phyloP scores from a whole-genome alignment of 108 stramenopile genomes.

The Stephanodiscus triporus region DNA sequence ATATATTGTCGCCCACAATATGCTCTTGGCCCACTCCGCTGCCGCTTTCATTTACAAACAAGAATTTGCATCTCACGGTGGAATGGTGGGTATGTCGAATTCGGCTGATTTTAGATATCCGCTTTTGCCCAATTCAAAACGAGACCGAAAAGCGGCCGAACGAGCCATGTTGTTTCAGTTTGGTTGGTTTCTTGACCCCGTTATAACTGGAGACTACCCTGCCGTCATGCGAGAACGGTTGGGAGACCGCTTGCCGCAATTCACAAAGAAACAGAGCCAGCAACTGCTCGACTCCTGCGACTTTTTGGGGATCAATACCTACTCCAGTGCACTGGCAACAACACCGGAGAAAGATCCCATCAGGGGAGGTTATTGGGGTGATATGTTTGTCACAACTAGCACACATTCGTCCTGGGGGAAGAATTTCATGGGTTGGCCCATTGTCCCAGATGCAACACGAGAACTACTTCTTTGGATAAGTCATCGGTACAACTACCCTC shows the following conservation, averaged over 20 bases:
- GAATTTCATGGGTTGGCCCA: constrained; percentile 77
- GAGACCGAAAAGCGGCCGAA: constrained; percentile 76
- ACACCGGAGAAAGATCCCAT: constrained; percentile 31
- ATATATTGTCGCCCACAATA: constrained; percentile 83
- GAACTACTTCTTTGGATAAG: constrained; percentile 78
- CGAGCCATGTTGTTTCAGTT: constrained; percentile 88
- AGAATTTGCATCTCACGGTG: constrained; percentile 53
- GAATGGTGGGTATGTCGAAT: constrained; percentile 84
- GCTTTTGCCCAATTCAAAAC: constrained; percentile 27
- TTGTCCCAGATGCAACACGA: constrained; percentile 74
- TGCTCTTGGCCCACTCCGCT: constrained; percentile 85
- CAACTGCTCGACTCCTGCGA: constrained; percentile 71
- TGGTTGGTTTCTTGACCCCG: constrained; percentile 84
- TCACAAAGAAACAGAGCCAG: constrained; percentile 62
- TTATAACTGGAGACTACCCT: constrained; percentile 88
- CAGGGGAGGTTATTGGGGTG: constrained; percentile 76
- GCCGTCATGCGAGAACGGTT: constrained; percentile 66
- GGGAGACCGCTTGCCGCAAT: constrained; percentile 75
- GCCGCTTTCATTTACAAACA: constrained; percentile 75
- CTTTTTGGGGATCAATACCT: constrained; percentile 95
- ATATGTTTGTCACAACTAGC: constrained; percentile 65
- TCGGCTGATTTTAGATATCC: constrained; percentile 87
- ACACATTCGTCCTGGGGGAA: constrained; percentile 60
- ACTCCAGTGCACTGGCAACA: constrained; percentile 66
- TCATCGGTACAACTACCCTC: constrained; percentile 60